Percentiles rank a stretch among this genome's conserved stretches.
Evolutionary conservation across 192 early-diverging fungal species (phyloP).

Genomic region (Chytriomyces sp.): DNA sequence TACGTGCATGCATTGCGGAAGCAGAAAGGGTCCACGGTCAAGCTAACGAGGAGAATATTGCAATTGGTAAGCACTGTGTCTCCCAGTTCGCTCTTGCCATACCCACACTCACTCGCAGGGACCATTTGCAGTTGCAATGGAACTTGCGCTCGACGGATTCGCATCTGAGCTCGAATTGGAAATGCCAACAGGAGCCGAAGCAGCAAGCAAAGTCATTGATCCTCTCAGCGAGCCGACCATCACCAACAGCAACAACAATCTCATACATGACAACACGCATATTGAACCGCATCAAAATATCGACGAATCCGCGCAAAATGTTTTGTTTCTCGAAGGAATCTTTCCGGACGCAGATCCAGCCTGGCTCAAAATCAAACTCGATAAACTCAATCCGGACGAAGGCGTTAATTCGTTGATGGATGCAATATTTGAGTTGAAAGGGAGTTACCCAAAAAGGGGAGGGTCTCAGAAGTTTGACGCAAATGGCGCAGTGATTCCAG

Average conservation of each 20-base stretch:
- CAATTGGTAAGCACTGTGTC: background rate
- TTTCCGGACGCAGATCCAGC: slow-evolving; percentile 30
- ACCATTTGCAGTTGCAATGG: background rate
- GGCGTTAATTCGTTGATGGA: background rate
- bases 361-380: slow-evolving; percentile 12
- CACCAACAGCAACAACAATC: background rate
- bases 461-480: no score
- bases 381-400: background rate
- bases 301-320: background rate
- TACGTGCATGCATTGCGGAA: slow-evolving; percentile 5
- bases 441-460: slow-evolving; percentile 24
- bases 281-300: background rate
- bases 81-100: background rate
- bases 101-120: background rate
- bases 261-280: background rate
- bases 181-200: background rate
- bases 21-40: background rate
- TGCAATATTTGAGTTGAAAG: slow-evolving; percentile 16
- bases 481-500: background rate
- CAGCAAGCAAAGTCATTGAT: background rate
- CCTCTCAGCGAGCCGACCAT: background rate
- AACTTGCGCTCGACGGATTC: slow-evolving; percentile 4
- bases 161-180: background rate
- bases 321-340: slow-evolving; percentile 4
- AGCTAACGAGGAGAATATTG: background rate